Evolutionary conservation across 345 rosid genomes (phyloP).

Genomic region (Xanthoceras sorbifolium): DNA sequence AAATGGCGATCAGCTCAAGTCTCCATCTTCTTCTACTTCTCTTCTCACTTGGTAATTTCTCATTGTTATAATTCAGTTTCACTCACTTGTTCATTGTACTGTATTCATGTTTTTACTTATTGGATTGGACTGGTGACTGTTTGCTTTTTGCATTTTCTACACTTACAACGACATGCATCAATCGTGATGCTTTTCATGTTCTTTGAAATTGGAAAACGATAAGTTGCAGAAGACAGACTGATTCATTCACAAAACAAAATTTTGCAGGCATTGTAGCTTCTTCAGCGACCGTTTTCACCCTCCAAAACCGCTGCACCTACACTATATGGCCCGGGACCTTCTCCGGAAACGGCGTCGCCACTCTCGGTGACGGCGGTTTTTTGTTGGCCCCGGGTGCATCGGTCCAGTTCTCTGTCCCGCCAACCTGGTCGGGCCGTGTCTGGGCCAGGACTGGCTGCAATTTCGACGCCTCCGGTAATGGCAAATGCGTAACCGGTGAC

Average conservation of each 20-base stretch:
- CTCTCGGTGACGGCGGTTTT: conserved; percentile 77
- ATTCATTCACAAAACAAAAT: not conserved
- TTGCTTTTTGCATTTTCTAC: not conserved
- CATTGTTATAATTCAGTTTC: not conserved
- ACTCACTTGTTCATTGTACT: not conserved
- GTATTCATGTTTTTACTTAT: not conserved
- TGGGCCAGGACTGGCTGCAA: conserved; percentile 89
- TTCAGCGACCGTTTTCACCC: conserved; percentile 63
- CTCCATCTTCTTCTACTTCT: conserved; percentile 27
- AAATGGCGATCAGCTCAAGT: conserved; percentile 23
- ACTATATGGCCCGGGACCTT: conserved; percentile 91
- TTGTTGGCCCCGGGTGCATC: conserved; percentile 52
- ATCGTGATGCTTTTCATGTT: not conserved
- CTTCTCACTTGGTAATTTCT: conserved; percentile 26
- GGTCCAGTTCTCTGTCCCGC: conserved; percentile 58
- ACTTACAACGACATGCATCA: too few species aligned
- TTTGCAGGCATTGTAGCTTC: conserved; percentile 37
- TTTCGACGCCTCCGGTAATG: conserved; percentile 66
- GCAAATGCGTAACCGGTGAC: conserved; percentile 79
- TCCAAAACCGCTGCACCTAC: conserved; percentile 67
- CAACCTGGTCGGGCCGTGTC: conserved; percentile 84
- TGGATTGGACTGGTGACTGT: not conserved
- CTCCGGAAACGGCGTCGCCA: conserved; percentile 57
- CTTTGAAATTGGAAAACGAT: too few species aligned
- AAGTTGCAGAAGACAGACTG: not conserved